Base-by-base conservation (phyloP, 441 rosid species). In the Erodium texanum region DNA sequence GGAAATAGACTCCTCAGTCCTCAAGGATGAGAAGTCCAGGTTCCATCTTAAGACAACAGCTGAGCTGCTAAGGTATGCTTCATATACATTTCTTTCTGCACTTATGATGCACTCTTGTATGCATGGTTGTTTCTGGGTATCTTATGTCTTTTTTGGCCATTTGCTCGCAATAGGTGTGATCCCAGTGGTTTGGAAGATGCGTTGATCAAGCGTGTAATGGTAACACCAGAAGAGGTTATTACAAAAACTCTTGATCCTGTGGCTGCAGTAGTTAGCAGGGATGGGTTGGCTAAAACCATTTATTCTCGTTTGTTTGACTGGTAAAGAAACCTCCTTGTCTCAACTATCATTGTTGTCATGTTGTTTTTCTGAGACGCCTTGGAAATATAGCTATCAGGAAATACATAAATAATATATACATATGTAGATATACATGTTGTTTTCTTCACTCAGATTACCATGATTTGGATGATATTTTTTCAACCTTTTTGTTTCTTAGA, bases 251-350 rank as follows among this genome's bases (percentile, higher is more conserved):
- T 96, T 59, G 99, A 96, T 81, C 96, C 97, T 77, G 84, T 73
- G 70, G 84, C 87, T 79, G 99, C 99, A 69, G 29, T 83, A 61
- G 83, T 80, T 69, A 96, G 98, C 86, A 82, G 98, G 85, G 99
- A 96, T 85, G 99, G 98, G 71, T 81, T 92, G 68, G 99, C 98
- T 34, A 96, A 96, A 87, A 96, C 99, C 18, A 68, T 87, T 64
- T 92, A 96, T 81, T 96, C 98, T 38, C 97, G 98, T 68, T 83
- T 96, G 81, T 96, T 96, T 84, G 99, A 96, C 78, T 93, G 99
- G 99, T 96, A 87, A 69, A 66, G 73, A 45, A 68, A 70, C 66
- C 69, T 66, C 54, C 52, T 70, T 70, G 23, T 56, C 56, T 18
- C 27, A 19, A 20, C 61, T 48, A 27, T 20, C 62, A 45, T 22